Evolutionary conservation across 495 filamentous ascomycete species (phyloP).

Genomic region (Aspergillus mulundensis): DNA sequence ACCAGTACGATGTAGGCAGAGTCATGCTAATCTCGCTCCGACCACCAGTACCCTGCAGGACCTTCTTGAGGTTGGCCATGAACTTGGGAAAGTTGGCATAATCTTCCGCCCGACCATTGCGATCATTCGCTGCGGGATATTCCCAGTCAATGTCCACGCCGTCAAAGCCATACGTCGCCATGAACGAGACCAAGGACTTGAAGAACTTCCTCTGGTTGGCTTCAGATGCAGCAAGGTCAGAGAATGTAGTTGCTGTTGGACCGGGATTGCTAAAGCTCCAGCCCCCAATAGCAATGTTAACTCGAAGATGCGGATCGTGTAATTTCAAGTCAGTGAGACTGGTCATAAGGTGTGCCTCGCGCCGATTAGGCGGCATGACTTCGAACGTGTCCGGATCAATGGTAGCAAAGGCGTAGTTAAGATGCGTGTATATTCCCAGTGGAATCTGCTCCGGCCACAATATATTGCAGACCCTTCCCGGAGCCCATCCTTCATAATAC

Average conservation of each 20-base stretch:
- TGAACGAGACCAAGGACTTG: constrained; percentile 33
- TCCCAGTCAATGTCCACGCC: constrained; percentile 59
- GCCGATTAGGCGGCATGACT: constrained; percentile 19
- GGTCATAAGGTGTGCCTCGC: constrained; percentile 20
- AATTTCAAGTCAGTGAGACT: constrained; percentile 32
- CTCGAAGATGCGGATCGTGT: constrained; percentile 23
- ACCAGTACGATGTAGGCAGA: constrained; percentile 33
- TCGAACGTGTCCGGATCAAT: constrained; percentile 35
- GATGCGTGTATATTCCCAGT: constrained; percentile 31
- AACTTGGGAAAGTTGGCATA: constrained; percentile 38
- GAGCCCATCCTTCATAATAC: constrained; percentile 25
- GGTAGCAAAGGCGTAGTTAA: constrained; percentile 43
- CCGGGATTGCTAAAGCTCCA: constrained; percentile 34
- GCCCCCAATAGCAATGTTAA: constrained; percentile 42
- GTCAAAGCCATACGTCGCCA: constrained; percentile 46
- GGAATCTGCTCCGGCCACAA: constrained; percentile 20
- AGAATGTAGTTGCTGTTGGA: constrained; percentile 22
- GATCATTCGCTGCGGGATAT: constrained; percentile 40
- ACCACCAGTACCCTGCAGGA: constrained; percentile 26
- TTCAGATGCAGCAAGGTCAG: constrained; percentile 29
- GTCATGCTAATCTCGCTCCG: constrained; percentile 36
- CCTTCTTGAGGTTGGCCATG: constrained; percentile 37
- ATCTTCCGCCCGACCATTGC: constrained; percentile 35
- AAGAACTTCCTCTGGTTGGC: constrained; percentile 44
- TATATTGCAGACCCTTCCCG: constrained; percentile 6